Base-by-base conservation (phyloP, 257 asterid species). In the Nicotiana knightiana region DNA sequence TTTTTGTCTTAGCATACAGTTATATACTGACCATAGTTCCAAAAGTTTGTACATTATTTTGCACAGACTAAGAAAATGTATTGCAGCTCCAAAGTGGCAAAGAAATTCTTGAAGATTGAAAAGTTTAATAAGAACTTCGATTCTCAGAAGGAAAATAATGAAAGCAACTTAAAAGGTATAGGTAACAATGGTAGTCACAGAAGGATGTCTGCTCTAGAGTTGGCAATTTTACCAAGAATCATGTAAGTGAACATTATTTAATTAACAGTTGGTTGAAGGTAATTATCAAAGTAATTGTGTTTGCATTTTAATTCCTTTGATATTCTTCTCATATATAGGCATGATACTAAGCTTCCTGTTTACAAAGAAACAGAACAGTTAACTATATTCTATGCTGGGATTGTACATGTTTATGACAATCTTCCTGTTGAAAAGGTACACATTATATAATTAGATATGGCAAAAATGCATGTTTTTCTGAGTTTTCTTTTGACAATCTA, bases 331-430 rank as follows among this genome's bases (percentile, higher is more conserved):
- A 7, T 7, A 66, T 26, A 16, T 12, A 67, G 83, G 77, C 51
- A 11, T 57, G 39, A 63, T 62, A 18, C 13, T 18, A 21, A 33
- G 39, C 15, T 33, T 79, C 35, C 81, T 2, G 15, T 7, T 28
- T 81, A 48, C 43, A 79, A 55, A 1, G 12, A 8, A 82, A 18
- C 84, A 10, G 65, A 75, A 12, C 87, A 75, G 55, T 28, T 84
- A 15, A 84, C 84, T 4, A 84, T 84, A 67, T 84, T 84, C 32
- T 84, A 84, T 21, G 84, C 78, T 55, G 87, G 87, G 35, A 8
- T 1, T 55, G 68, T 84, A n/a, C 81, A 65, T 3, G 82, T 76
- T 4, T 84, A 81, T 5, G 82, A 81, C 18, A 59, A 84, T 76
- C 48, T 84, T 55, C 43, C 59, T 0, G 59, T 16, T 12, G 67